phyloP scores from a whole-genome alignment of 1,139 yeast species.

The Scheffersomyces parashehatae region DNA sequence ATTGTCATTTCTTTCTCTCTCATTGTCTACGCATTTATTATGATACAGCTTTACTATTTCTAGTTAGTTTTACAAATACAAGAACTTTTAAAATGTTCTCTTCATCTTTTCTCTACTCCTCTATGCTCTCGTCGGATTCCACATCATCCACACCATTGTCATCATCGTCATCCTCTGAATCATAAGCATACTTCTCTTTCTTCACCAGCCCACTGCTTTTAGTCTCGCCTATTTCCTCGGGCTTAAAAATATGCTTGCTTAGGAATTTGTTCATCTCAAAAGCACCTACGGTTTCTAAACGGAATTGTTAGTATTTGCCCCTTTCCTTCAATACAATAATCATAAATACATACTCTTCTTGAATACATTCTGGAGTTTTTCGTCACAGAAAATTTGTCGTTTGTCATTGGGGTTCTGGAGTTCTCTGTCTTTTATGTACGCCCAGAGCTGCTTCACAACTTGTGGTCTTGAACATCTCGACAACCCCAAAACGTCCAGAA shows the following conservation, averaged over 20 bases:
- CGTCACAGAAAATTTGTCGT: constrained; percentile 71
- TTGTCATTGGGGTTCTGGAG: constrained; percentile 72
- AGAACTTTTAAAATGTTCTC: too few relatives aligned
- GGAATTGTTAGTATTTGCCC: constrained; percentile 18
- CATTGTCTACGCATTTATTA: too few relatives aligned
- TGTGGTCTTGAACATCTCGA: constrained; percentile 60
- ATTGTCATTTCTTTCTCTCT: too few relatives aligned
- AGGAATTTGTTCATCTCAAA: constrained; percentile 69
- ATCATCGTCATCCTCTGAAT: constrained; percentile 12
- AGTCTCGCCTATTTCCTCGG: constrained; percentile 28
- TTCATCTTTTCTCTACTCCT: constrained; percentile 1
- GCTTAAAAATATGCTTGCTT: constrained; percentile 52
- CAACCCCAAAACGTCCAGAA: constrained; percentile 46
- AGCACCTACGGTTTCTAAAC: constrained; percentile 52
- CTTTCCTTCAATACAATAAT: neutral
- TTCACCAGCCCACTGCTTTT: neutral
- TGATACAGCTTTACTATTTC: too few relatives aligned
- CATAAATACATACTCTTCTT: constrained; percentile 39
- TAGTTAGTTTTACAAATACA: too few relatives aligned
- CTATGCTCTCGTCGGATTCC: neutral
- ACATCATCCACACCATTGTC: constrained; percentile 4
- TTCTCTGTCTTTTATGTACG: constrained; percentile 61
- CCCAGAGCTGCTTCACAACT: constrained; percentile 74
- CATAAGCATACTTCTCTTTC: constrained; percentile 4
- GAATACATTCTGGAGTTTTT: constrained; percentile 56